A percentile compares a stretch with the other conserved stretches of the same genome.
Conservation (phyloP, 2,329 filamentous ascomycete species). For the Thelonectria discophora region DNA sequence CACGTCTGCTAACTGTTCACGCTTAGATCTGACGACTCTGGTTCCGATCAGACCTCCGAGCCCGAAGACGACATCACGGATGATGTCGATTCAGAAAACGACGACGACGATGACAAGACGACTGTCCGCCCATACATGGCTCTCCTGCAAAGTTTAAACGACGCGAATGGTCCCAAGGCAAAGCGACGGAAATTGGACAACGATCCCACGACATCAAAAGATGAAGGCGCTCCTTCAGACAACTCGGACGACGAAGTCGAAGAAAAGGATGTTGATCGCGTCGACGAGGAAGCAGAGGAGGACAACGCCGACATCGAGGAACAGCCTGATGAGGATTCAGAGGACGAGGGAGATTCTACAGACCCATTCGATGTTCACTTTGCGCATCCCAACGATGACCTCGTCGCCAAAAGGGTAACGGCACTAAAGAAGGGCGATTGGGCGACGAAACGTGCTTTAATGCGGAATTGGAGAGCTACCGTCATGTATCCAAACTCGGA, state of each 20-base stretch:
- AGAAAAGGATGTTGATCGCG: constrained; percentile 49
- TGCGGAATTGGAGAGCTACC: constrained; percentile 59
- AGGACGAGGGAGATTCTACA: constrained; percentile 61
- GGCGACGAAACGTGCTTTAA: constrained; percentile 56
- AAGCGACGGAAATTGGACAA: constrained; percentile 68
- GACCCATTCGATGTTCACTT: constrained; percentile 89
- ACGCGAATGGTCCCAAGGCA: constrained; percentile 54
- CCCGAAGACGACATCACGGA: constrained; percentile 50
- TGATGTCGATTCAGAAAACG: constrained; percentile 51
- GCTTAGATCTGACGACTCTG: constrained; percentile 36
- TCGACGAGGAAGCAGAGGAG: constrained; percentile 56
- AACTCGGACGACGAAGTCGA: constrained; percentile 48
- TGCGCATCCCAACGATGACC: constrained; percentile 69
- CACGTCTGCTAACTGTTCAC: constrained; percentile 12
- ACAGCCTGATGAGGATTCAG: constrained; percentile 50
- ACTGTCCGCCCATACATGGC: constrained; percentile 63
- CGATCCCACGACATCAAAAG: constrained; percentile 31
- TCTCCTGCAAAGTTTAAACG: constrained; percentile 65
- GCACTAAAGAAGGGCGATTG: constrained; percentile 61
- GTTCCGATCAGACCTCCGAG: constrained; percentile 42
- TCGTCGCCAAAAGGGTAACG: constrained; percentile 63
- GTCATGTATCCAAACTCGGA: constrained; percentile 56
- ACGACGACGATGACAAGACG: constrained; percentile 57
- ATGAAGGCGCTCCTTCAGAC: constrained; percentile 30
- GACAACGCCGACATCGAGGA: constrained; percentile 47